Evolutionary conservation across 2,329 filamentous ascomycete genomes (phyloP).

Genomic region (Fusarium nodosum): DNA sequence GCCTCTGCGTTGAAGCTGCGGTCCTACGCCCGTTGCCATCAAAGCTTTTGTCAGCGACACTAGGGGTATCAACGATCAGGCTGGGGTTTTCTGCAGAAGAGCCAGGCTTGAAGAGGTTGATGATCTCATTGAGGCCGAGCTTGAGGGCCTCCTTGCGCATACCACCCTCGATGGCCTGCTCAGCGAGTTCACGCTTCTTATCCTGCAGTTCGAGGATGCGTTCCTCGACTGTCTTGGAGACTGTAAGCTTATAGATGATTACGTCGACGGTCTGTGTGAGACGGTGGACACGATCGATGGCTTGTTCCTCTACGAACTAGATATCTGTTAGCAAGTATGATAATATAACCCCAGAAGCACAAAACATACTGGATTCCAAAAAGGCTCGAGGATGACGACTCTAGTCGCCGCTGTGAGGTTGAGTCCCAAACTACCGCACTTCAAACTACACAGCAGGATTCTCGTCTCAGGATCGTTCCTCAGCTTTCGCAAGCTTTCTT

Average conservation of each 20-base stretch:
- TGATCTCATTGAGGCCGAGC: constrained; percentile 91
- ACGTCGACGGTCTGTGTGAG: constrained; percentile 97
- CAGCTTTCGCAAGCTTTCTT: constrained; percentile 84
- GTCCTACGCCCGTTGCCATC: constrained; percentile 44
- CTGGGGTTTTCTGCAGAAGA: constrained; percentile 38
- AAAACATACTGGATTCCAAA: constrained; percentile 89
- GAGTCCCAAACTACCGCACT: constrained; percentile 91
- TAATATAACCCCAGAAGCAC: no score
- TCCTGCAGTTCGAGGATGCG: constrained; percentile 95
- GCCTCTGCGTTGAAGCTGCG: constrained; percentile 46
- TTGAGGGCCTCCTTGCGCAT: constrained; percentile 81
- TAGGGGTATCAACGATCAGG: constrained; percentile 40
- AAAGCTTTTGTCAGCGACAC: constrained; percentile 26
- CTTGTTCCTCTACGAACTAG: constrained; percentile 98
- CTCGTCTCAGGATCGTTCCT: constrained; percentile 81
- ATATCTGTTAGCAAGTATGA: constrained; percentile 19
- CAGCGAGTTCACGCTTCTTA: constrained; percentile 91
- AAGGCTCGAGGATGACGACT: constrained; percentile 95
- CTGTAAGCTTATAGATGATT: constrained; percentile 92
- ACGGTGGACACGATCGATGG: constrained; percentile 98
- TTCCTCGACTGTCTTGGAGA: constrained; percentile 89
- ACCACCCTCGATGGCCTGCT: constrained; percentile 87
- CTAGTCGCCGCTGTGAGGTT: constrained; percentile 94
- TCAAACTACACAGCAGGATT: constrained; percentile 91
- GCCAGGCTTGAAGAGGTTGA: constrained; percentile 86